Evolutionary conservation across 768 basidiomycete species (phyloP), one percentile per base, ranked within the genome.

Genomic region (Suillus lakei): DNA sequence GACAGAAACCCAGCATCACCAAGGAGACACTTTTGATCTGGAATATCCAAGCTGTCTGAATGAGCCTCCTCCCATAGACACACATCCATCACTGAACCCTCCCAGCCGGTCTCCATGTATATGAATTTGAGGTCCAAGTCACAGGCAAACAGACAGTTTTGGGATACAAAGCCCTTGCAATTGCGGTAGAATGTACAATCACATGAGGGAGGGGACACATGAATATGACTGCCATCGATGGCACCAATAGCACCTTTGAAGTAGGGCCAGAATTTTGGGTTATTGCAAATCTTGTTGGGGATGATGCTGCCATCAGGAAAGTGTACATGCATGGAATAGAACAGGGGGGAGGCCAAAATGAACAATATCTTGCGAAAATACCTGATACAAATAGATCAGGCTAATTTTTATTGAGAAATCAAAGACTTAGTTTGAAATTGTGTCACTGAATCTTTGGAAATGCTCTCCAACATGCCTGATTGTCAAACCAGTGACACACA

Each of bases 371-470:
- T 43, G 41, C 41, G 41, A 43, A 43, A 43, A 43, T 43, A 43
- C 16, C 41, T 43, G 41, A 5, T 43, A 43, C 41, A 43, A 43
- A 44, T 16, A 36, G 12, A 12, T 43, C 23, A 39, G 44, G 30
- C 58, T 43, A 61, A 39, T 30, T n/a, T 36, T 16, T 38, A 56
- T 18, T 32, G 26, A 54, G 38, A 12, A 67, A 43, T 43, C 16
- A 43, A 43, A 43, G 41, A 18, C 67, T 18, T 54, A 78, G 79
- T 76, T 74, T 32, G 76, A 78, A 28, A 82, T 76, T 2, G 81
- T 81, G 36, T 77, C 79, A 12, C 71, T 76, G 69, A 77, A 77
- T 4, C 72, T 64, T 64, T 82, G 81, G 65, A 83, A 82, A 8
- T 71, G 61, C 59, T 82, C 81, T 63, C 74, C 73, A 56, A 79